Conservation (phyloP, 345 rosid species). For the Dovyalis caffra region DNA sequence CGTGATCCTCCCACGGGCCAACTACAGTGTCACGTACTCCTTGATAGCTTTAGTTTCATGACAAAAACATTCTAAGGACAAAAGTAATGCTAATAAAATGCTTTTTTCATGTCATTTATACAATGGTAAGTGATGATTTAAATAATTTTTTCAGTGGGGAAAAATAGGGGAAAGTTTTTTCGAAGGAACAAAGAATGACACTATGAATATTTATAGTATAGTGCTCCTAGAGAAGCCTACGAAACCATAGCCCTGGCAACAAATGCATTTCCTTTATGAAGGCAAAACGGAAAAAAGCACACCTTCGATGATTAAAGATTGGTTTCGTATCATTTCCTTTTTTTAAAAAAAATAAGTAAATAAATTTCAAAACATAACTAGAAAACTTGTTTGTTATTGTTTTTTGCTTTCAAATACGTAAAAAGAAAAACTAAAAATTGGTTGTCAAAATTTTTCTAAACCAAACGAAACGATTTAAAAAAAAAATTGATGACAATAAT, state of each 20-base stretch:
- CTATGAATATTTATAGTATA: not conserved
- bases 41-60: slow-evolving; percentile 3
- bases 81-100: too few relatives aligned
- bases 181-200: not conserved
- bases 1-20: slow-evolving; percentile 9
- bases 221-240: not conserved
- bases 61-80: not conserved
- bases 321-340: not conserved
- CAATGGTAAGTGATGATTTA: not conserved
- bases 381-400: too few relatives aligned
- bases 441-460: not conserved
- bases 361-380: too few relatives aligned
- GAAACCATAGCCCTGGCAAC: not conserved
- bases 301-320: not conserved
- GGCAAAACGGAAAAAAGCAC: not conserved
- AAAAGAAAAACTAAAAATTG: too few relatives aligned
- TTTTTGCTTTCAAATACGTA: too few relatives aligned
- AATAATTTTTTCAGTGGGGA: not conserved
- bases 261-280: not conserved
- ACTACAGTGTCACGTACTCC: slow-evolving; percentile 5
- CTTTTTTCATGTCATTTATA: not conserved
- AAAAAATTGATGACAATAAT: not conserved
- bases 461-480: not conserved
- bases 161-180: too few relatives aligned
- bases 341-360: too few relatives aligned